Evolutionary conservation across 805 yeast genomes (phyloP), one percentile per base, ranked within the genome.

Genomic region (Ogataea paradorogensis): DNA sequence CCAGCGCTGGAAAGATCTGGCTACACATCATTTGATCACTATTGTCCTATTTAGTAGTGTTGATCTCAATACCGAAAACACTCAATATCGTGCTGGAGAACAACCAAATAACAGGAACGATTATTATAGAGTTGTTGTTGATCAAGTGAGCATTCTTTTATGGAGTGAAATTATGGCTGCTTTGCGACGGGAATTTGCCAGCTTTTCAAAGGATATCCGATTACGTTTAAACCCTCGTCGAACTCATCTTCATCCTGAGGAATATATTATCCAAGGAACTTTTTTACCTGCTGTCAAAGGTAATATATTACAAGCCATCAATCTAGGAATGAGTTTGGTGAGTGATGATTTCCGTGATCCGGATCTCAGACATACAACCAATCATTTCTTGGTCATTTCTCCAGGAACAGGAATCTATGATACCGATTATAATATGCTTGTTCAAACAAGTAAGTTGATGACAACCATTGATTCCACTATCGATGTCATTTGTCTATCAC

Each of bases 381-480:
- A 80, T n/a, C 96, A 93, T 62, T 84, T 88, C 33, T 78, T 90
- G 40, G 69, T 93, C 7, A 76, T 90, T 2, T 82, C 96, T 4
- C 95, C 99, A 0, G 96, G 98, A 2, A 79, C 95, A 1, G 99
- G 99, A 1, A 64, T 93, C 10, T 93, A 80, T 60, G 99, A 93
- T 62, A 96, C 91, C 7, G 95, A 90, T 47, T 83, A 82, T 57
- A 82, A 81, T 45, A 71, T 86, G 45, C 66, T 93, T 50, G 67
- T 82, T 31, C 76, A 79, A 43, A 85, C 96, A 0, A 82, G 95
- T 26, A 78, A 78, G 51, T 78, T 85, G 51, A 70, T 93, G 59
- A 68, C 84, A 9, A 76, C 83, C 4, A 74, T 88, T 1, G 99
- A 93, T 52, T 73, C 87, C 30, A 90, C 96, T 0, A 76, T 93